Evolutionary conservation across 139 green algal species (phyloP).

Genomic region (Spirogloea muscicola): DNA sequence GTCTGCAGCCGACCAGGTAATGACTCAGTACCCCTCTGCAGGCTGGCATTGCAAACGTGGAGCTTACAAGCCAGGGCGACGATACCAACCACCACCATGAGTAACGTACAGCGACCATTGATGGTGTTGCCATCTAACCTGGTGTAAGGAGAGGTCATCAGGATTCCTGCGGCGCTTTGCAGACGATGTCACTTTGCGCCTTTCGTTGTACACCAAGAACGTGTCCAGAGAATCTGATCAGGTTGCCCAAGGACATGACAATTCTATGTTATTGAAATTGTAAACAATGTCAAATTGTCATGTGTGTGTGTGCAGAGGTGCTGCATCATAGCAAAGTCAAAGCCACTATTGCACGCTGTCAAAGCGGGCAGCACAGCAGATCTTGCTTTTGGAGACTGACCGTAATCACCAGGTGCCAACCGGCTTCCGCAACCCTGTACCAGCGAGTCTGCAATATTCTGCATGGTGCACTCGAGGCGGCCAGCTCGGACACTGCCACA

Average conservation of each 20-base stretch:
- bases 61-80: too few species aligned
- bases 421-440: conserved; percentile 11
- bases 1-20: too few species aligned
- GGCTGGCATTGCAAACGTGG: too few species aligned
- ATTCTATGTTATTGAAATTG: too few species aligned
- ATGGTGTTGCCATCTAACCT: too few species aligned
- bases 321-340: too few species aligned
- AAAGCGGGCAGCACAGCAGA: not conserved
- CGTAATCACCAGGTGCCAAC: not conserved
- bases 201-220: conserved; percentile 89
- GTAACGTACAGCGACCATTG: too few species aligned
- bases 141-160: conserved; percentile 61
- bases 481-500: conserved; percentile 60
- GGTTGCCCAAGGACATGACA: too few species aligned
- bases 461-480: conserved; percentile 97
- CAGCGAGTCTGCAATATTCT: conserved; percentile 61
- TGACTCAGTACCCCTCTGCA: too few species aligned
- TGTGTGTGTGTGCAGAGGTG: too few species aligned
- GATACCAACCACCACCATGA: too few species aligned
- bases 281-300: too few species aligned
- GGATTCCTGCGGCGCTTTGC: conserved; percentile 80
- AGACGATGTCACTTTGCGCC: conserved; percentile 75
- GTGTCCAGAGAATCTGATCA: conserved; percentile 67
- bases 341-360: not conserved
- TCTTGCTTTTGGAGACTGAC: not conserved